A percentile compares a stretch with the other conserved stretches of the same genome.
These are phyloP conservation scores for Nemania serpens DNA, from an alignment of 2,329 filamentous ascomycete genomes.

Conservation along the genomic window DNA sequence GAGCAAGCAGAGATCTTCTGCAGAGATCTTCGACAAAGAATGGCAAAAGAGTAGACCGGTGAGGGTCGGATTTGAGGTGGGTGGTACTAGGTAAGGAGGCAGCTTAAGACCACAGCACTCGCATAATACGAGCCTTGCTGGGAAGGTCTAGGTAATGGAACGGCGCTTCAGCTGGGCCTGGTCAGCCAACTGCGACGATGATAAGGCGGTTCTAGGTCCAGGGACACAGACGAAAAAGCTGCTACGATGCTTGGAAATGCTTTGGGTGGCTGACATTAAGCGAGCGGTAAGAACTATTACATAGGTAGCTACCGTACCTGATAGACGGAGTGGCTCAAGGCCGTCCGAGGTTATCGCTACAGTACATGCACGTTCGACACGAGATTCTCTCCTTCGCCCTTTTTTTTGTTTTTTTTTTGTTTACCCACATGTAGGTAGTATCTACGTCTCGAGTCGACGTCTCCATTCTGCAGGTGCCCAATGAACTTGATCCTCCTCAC, in stretches of 20 bases:
- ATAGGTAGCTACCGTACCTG: slow-evolving; percentile 9
- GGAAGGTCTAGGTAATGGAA: slow-evolving; percentile 20
- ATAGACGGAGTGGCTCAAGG: slow-evolving; percentile 22
- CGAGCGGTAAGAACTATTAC: slow-evolving; percentile 28
- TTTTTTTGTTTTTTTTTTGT: no score
- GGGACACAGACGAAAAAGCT: slow-evolving; percentile 9
- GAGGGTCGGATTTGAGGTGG: slow-evolving; percentile 9
- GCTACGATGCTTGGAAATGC: slow-evolving; percentile 1
- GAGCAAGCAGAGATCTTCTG: neutral
- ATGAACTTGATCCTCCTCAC: neutral
- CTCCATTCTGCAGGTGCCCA: neutral
- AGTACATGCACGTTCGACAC: slow-evolving; percentile 1
- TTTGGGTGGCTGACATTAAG: slow-evolving; percentile 21
- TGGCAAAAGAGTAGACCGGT: slow-evolving; percentile 7
- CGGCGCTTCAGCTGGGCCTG: slow-evolving; percentile 27
- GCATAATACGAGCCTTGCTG: slow-evolving; percentile 14
- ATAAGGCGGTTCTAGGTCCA: slow-evolving; percentile 21
- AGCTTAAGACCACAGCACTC: slow-evolving; percentile 21
- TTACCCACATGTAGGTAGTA: no score
- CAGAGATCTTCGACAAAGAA: slow-evolving; percentile 7
- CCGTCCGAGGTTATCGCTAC: neutral
- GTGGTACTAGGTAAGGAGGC: slow-evolving; percentile 10
- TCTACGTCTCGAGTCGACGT: neutral
- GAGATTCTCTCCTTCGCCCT: slow-evolving; percentile 4
- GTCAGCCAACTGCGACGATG: slow-evolving; percentile 11